These are phyloP conservation scores for Pseudocercospora pini-densiflorae DNA, from an alignment of 2,329 filamentous ascomycete species.

Conservation along the genomic window DNA sequence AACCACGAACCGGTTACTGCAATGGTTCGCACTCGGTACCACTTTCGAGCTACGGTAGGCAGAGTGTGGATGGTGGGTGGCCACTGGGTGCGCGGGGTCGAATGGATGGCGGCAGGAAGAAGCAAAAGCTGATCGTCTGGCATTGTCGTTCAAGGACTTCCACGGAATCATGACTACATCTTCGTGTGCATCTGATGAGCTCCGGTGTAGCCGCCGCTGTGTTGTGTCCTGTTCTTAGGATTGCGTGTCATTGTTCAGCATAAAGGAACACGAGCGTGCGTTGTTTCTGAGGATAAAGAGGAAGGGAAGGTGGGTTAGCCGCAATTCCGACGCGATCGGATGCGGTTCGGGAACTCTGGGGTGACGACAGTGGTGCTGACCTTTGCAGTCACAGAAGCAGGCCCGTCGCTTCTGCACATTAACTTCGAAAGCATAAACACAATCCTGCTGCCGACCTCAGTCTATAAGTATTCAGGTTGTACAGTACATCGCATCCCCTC, in stretches of 20 bases:
- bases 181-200: neutral
- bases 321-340: neutral
- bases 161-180: neutral
- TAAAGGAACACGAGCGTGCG: neutral
- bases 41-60: neutral
- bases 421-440: neutral
- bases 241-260: neutral
- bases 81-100: neutral
- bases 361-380: neutral
- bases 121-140: slow-evolving; percentile 7
- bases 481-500: neutral
- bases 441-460: neutral
- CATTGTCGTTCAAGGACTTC: neutral
- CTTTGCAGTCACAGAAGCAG: neutral
- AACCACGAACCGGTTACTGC: neutral
- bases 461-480: neutral
- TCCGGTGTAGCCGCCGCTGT: neutral
- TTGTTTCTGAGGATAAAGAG: neutral
- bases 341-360: neutral
- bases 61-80: neutral
- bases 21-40: neutral
- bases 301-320: neutral
- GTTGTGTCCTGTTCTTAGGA: neutral
- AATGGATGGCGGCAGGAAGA: neutral
- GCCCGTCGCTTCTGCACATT: neutral